Conservation (phyloP, 2,329 filamentous ascomycete species). For the Penicillium sp. region DNA sequence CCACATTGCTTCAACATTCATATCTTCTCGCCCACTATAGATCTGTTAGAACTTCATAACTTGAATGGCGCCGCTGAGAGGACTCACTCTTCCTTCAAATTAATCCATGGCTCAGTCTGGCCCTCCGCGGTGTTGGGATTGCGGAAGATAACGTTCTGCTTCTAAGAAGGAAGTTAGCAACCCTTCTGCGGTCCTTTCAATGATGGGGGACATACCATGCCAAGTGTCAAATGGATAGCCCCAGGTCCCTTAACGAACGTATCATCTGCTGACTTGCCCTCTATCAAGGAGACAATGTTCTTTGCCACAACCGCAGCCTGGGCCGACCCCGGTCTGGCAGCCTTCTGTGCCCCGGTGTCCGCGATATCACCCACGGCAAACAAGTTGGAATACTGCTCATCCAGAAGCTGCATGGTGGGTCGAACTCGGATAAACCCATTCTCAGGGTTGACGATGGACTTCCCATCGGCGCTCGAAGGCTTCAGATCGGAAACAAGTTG, state of each 20-base stretch:
- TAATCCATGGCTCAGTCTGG: conserved; percentile 37
- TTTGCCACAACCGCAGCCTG: conserved; percentile 37
- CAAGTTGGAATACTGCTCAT: conserved; percentile 32
- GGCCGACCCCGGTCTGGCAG: conserved; percentile 33
- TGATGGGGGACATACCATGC: conserved; percentile 29
- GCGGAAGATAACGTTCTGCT: conserved; percentile 41
- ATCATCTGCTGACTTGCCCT: conserved; percentile 27
- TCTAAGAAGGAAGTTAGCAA: conserved; percentile 22
- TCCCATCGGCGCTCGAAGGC: conserved; percentile 14
- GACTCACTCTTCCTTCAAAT: conserved; percentile 36
- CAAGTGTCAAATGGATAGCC: conserved; percentile 38
- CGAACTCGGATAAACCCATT: conserved; percentile 38
- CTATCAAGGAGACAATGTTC: conserved; percentile 37
- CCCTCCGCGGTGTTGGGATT: conserved; percentile 38
- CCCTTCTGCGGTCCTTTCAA: background rate
- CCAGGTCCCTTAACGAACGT: conserved; percentile 30
- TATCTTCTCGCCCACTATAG: conserved; percentile 38
- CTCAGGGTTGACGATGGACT: conserved; percentile 34
- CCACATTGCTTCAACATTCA: conserved; percentile 42
- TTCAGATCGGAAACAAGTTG: conserved; percentile 38
- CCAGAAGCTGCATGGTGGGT: conserved; percentile 37
- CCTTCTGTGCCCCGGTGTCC: conserved; percentile 39
- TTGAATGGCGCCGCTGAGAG: background rate
- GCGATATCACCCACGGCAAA: conserved; percentile 41
- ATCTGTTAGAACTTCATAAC: background rate